A percentile compares a stretch with the other conserved stretches of the same genome.
These are phyloP conservation scores for Rhizopus microsporus DNA, from an alignment of 371 early-diverging fungal genomes.

Conservation along the genomic window DNA sequence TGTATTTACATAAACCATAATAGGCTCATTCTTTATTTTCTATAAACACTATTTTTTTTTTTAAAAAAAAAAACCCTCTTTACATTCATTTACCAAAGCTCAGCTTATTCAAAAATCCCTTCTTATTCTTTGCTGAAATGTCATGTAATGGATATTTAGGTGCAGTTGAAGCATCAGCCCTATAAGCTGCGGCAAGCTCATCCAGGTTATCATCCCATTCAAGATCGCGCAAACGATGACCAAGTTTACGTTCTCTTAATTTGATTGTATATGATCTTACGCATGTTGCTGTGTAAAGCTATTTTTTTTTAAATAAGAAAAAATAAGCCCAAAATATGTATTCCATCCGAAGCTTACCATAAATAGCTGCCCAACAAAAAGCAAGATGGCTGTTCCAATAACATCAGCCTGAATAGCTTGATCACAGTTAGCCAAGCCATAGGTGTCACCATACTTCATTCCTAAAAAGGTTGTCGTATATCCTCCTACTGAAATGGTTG, in stretches of 20 bases:
- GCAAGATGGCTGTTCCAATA: conserved; percentile 42
- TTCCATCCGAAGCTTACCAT: conserved; percentile 32
- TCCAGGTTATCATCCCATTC: conserved; percentile 52
- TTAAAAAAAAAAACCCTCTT: background rate
- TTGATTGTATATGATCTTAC: conserved; percentile 40
- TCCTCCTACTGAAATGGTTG: conserved; percentile 26
- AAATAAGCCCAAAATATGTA: background rate
- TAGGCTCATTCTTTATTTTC: background rate
- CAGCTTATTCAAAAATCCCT: conserved; percentile 8
- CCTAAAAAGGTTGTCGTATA: conserved; percentile 47
- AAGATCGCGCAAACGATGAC: conserved; percentile 50
- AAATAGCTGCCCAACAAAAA: conserved; percentile 43
- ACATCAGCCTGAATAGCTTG: conserved; percentile 55
- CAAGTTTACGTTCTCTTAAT: conserved; percentile 44
- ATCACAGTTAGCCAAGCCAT: conserved; percentile 49
- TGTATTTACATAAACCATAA: too few species aligned
- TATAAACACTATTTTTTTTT: background rate
- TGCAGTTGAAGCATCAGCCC: conserved; percentile 41
- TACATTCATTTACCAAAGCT: conserved; percentile 6
- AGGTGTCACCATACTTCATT: conserved; percentile 46
- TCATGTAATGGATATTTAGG: conserved; percentile 43
- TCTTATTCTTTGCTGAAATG: conserved; percentile 25
- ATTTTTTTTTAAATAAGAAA: background rate
- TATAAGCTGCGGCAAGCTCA: conserved; percentile 41
- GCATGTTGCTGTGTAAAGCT: conserved; percentile 46